Evolutionary conservation across 257 asterid species (phyloP).

Genomic region (Ophiorrhiza pumila): DNA sequence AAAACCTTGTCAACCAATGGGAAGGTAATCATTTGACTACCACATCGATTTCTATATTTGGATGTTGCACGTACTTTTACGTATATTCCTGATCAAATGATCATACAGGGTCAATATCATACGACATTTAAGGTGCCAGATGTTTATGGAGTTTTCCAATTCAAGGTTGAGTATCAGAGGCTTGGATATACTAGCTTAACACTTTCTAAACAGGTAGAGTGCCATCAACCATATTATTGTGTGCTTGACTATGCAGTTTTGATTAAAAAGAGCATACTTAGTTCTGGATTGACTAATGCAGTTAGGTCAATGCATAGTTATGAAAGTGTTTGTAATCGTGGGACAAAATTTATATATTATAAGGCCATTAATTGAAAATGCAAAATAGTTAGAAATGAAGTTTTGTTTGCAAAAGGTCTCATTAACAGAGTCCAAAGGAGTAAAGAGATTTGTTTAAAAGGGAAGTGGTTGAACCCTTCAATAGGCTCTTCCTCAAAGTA

Average conservation of each 20-base stretch:
- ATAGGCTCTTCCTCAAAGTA: not conserved
- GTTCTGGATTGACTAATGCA: not conserved
- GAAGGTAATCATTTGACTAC: constrained; percentile 41
- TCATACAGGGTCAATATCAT: constrained; percentile 59
- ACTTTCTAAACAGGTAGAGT: constrained; percentile 69
- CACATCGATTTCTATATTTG: not conserved
- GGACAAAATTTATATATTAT: not conserved
- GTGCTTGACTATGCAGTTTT: not conserved
- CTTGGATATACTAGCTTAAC: constrained; percentile 70
- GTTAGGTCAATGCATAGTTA: not conserved
- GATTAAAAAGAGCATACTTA: not conserved
- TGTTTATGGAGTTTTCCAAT: constrained; percentile 92
- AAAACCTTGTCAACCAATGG: constrained; percentile 63
- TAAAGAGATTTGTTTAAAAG: not conserved
- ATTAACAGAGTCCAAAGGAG: not conserved
- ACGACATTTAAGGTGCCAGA: constrained; percentile 86
- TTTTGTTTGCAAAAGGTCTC: not conserved
- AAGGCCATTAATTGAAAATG: not conserved
- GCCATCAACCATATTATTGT: not conserved
- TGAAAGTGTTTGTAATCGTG: not conserved
- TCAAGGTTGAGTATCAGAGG: constrained; percentile 75
- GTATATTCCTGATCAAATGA: not conserved
- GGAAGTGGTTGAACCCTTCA: not conserved
- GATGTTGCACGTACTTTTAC: not conserved
- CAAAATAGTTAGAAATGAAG: not conserved